Base-by-base conservation (phyloP, 1,139 yeast genomes). In the Yamadazyma atlantica region DNA sequence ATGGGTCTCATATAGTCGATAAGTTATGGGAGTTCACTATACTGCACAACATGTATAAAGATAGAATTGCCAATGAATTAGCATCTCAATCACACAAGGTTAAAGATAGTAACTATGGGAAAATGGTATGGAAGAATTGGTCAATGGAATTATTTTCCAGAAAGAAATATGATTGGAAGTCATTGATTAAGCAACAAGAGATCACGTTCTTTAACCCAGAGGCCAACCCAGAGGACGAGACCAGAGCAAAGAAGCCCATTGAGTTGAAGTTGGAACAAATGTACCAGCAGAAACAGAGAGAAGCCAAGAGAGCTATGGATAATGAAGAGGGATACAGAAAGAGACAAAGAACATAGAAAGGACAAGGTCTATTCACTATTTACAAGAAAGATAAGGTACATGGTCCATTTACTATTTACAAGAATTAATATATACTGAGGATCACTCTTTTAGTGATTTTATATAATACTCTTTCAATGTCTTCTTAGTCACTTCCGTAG, bases 121-220 rank as follows among this genome's bases (percentile, higher is more conserved):
- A 85, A 56, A 75, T 82, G 49, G 97, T 92, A 1, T 92, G 97
- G 97, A 86, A 85, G 55, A 92, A 90, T 58, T 92, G 97, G 97
- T 64, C 76, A 23, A 76, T 89, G 82, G 96, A 88, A 55, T 63
- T 80, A 50, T 87, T 81, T 53, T 59, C 69, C 10, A 75, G 96
- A 57, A 82, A 82, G 60, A 80, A 84, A 57, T 78, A 71, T 54
- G 96, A 88, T 54, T 89, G 97, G 97, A 86, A 85, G 63, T 68
- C 74, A 33, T 53, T 78, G 26, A 77, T 86, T 24, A 88, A 85
- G 54, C 81, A 81, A 36, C 85, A 82, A 52, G 95, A 86, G 55
- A 69, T 69, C 37, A 81, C 69, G 35, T 62, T 68, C 41, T 69
- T 62, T 49, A 61, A 59, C 2, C 58, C 46, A 21, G 44, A 40